Evolutionary conservation across 2,329 filamentous ascomycete species (phyloP).

Genomic region (Curvularia spicifera): DNA sequence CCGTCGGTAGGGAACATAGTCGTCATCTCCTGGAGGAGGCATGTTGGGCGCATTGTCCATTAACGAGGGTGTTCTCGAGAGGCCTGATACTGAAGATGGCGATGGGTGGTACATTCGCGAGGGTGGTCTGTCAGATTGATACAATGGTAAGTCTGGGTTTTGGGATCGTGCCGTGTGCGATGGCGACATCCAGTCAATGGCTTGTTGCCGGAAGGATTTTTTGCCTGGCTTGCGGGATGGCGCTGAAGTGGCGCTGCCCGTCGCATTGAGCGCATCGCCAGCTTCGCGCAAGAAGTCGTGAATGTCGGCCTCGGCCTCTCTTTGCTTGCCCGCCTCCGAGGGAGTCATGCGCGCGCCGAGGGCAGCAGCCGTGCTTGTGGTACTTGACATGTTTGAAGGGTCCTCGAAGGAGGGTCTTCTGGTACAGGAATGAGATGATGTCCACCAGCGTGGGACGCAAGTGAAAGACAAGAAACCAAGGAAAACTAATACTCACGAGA

Average conservation of each 20-base stretch:
- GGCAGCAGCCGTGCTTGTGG: conserved; percentile 43
- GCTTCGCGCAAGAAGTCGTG: conserved; percentile 55
- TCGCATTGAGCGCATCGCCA: conserved; percentile 38
- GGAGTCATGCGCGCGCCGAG: conserved; percentile 37
- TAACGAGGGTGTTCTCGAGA: conserved; percentile 58
- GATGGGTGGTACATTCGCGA: conserved; percentile 59
- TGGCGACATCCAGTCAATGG: conserved; percentile 31
- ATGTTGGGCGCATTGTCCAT: conserved; percentile 58
- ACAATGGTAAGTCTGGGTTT: conserved; percentile 47
- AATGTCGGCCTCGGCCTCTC: conserved; percentile 48
- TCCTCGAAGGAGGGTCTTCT: conserved; percentile 41
- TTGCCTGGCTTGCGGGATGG: conserved; percentile 32
- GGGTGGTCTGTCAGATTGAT: conserved; percentile 50
- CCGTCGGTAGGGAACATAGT: conserved; percentile 65
- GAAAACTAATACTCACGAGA: conserved; percentile 51
- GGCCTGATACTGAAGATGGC: conserved; percentile 50
- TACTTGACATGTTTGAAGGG: conserved; percentile 44
- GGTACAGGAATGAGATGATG: conserved; percentile 28
- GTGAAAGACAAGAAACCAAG: conserved; percentile 30
- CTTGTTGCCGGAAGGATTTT: conserved; percentile 33
- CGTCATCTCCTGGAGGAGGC: conserved; percentile 65
- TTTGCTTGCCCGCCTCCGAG: conserved; percentile 40
- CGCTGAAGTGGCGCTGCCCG: conserved; percentile 14
- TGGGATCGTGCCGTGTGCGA: conserved; percentile 26
- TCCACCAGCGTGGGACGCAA: conserved; percentile 22